These are phyloP conservation scores for Halenospora varia DNA, from an alignment of 495 filamentous ascomycete genomes.

Conservation along the genomic window DNA sequence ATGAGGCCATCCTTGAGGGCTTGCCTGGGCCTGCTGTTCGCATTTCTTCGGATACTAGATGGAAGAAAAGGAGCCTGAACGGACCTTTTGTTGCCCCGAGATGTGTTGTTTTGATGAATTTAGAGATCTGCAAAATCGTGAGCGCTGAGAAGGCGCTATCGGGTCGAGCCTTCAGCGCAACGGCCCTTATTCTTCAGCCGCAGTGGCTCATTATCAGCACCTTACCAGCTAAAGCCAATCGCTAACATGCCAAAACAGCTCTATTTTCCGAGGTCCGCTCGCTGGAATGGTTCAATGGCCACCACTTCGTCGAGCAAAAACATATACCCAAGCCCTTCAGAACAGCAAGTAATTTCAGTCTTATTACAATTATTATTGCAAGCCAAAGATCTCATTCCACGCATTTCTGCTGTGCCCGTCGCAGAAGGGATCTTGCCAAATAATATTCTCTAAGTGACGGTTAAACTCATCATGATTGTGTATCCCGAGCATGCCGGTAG, in stretches of 20 bases:
- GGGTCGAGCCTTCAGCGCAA: not conserved
- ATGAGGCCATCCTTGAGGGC: too few species aligned
- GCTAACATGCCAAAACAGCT: not conserved
- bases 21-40: too few species aligned
- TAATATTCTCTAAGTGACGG: not conserved
- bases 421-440: slow-evolving; percentile 8
- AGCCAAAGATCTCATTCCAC: not conserved
- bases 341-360: too few species aligned
- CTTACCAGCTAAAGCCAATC: not conserved
- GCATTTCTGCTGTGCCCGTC: not conserved
- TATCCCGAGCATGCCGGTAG: not conserved
- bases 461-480: not conserved
- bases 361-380: too few species aligned
- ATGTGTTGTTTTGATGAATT: not conserved
- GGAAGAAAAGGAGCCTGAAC: too few species aligned
- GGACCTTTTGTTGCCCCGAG: too few species aligned
- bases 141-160: not conserved
- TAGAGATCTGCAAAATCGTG: not conserved
- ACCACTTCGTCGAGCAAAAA: too few species aligned
- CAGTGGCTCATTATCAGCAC: not conserved
- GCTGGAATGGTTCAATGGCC: too few species aligned
- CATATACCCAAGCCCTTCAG: not conserved
- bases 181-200: not conserved
- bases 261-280: not conserved
- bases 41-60: too few species aligned